Evolutionary conservation across 2,329 filamentous ascomycete genomes (phyloP).

Genomic region (Gremmenia infestans): DNA sequence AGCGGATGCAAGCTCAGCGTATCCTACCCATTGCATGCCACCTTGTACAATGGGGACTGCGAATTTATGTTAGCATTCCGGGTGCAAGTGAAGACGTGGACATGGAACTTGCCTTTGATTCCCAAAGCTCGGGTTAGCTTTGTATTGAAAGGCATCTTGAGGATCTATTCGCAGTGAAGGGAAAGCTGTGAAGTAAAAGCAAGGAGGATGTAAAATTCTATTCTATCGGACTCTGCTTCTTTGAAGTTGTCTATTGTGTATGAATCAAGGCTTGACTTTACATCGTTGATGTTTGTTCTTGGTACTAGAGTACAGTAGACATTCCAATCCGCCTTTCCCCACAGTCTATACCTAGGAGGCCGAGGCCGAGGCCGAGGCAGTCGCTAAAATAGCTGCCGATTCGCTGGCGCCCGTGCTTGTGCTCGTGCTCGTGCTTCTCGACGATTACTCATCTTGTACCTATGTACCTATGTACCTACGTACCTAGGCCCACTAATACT

Average conservation of each 20-base stretch:
- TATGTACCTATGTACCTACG: no score
- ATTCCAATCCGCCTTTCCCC: background rate
- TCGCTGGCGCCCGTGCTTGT: no score
- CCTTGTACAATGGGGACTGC: conserved; percentile 77
- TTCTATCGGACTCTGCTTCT: conserved; percentile 6
- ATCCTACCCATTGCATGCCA: conserved; percentile 83
- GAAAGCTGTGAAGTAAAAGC: background rate
- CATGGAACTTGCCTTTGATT: conserved; percentile 34
- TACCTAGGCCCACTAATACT: no score
- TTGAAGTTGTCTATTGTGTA: background rate
- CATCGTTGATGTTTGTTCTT: background rate
- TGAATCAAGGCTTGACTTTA: background rate
- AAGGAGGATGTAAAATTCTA: background rate
- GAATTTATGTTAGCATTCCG: conserved; percentile 13
- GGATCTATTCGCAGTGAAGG: background rate
- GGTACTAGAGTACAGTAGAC: background rate
- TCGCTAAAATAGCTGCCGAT: no score
- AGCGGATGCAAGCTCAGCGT: conserved; percentile 70
- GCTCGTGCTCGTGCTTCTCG: no score
- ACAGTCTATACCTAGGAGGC: no score
- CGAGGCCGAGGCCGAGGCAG: no score
- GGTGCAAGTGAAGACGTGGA: background rate
- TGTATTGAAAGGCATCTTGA: conserved; percentile 36
- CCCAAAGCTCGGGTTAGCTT: conserved; percentile 35
- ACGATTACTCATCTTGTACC: no score